These are phyloP conservation scores for Cinchona pubescens DNA, from an alignment of 257 asterid species.

Conservation along the genomic window DNA sequence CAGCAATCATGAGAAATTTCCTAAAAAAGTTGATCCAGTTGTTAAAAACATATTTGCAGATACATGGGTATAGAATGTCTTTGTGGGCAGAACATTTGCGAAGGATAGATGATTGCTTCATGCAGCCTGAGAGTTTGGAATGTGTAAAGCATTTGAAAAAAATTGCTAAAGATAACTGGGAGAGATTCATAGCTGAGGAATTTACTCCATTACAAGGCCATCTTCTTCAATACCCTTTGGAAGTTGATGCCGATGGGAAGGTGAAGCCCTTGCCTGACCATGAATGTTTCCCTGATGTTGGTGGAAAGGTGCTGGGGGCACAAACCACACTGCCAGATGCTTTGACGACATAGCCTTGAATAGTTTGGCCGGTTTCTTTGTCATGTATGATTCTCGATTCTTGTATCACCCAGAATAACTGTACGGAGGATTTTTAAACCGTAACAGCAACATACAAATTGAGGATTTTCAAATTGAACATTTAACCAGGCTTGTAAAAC, in stretches of 20 bases:
- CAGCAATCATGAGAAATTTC: background rate
- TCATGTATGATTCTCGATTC: background rate
- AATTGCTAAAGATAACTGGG: constrained; percentile 71
- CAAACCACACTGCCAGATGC: constrained; percentile 79
- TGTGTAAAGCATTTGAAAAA: constrained; percentile 49
- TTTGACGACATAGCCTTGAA: constrained; percentile 58
- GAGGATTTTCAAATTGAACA: background rate
- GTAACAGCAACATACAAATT: background rate
- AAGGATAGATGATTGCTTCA: constrained; percentile 38
- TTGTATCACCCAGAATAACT: background rate
- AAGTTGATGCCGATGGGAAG: constrained; percentile 42
- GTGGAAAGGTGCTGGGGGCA: constrained; percentile 74
- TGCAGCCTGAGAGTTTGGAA: constrained; percentile 45
- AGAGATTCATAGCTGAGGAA: constrained; percentile 39
- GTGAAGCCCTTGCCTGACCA: constrained; percentile 56
- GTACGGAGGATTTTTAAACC: background rate
- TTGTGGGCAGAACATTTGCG: constrained; percentile 82
- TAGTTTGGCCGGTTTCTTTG: constrained; percentile 2
- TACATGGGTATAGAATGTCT: constrained; percentile 80
- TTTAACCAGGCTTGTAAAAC: background rate
- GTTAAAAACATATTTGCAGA: constrained; percentile 30
- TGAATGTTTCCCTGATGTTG: constrained; percentile 67
- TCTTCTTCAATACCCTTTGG: constrained; percentile 64
- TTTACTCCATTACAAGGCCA: constrained; percentile 66
- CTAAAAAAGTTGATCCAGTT: background rate